These are phyloP conservation scores for Zymoseptoria ardabiliae DNA, from an alignment of 2,329 filamentous ascomycete species.

Conservation along the genomic window DNA sequence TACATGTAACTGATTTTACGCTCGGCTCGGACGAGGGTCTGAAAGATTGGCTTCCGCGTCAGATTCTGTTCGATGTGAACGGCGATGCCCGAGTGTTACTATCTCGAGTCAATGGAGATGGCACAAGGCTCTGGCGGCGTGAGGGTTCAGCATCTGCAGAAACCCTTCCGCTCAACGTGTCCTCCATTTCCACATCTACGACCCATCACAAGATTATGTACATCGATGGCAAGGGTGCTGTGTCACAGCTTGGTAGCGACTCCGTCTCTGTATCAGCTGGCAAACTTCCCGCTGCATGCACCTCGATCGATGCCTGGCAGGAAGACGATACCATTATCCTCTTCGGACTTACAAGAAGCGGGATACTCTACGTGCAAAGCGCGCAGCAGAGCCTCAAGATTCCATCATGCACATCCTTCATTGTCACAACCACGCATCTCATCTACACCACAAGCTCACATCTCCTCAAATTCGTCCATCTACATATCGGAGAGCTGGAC, in stretches of 20 bases:
- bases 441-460: conserved; percentile 91
- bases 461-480: conserved; percentile 86
- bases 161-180: not conserved
- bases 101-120: conserved; percentile 9
- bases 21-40: conserved; percentile 4
- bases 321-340: conserved; percentile 35
- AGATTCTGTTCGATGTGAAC: conserved; percentile 42
- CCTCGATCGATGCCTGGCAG: conserved; percentile 27
- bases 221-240: conserved; percentile 2
- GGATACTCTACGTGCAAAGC: conserved; percentile 47
- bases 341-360: conserved; percentile 65
- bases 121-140: conserved; percentile 3
- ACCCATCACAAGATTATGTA: conserved; percentile 19
- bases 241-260: conserved; percentile 9
- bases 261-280: conserved; percentile 12
- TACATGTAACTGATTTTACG: conserved; percentile 9
- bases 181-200: not conserved
- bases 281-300: conserved; percentile 20
- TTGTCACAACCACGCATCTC: conserved; percentile 72
- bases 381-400: conserved; percentile 61
- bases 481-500: conserved; percentile 62
- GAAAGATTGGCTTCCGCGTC: conserved; percentile 26
- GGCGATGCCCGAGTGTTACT: conserved; percentile 31
- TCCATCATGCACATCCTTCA: conserved; percentile 87
- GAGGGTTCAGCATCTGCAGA: not conserved